Conservation (phyloP, 257 asterid species). For the Nicotiana otophora region DNA sequence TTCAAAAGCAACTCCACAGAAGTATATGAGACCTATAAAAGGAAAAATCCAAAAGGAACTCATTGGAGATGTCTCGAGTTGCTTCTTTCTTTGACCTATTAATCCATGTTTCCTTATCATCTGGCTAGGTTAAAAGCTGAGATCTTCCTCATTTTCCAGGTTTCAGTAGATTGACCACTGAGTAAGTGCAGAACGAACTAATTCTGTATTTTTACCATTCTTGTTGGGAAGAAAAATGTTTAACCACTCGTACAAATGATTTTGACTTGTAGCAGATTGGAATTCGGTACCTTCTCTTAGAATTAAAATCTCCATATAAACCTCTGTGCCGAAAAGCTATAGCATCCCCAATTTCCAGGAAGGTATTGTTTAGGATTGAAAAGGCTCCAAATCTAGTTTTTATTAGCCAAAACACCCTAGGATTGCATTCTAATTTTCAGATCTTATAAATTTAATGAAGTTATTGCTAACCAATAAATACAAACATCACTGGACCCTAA, state of each 20-base stretch:
- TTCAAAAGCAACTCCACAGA: background rate
- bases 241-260: background rate
- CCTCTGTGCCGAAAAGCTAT: background rate
- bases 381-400: background rate
- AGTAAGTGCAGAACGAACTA: background rate
- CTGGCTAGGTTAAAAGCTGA: background rate
- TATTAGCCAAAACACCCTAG: background rate
- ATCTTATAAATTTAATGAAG: background rate
- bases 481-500: background rate
- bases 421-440: background rate
- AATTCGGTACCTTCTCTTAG: background rate
- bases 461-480: background rate
- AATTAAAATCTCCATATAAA: background rate
- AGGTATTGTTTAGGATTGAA: background rate
- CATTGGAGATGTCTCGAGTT: background rate
- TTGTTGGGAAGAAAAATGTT: background rate
- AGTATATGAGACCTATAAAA: background rate
- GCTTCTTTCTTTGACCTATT: background rate
- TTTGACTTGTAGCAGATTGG: background rate
- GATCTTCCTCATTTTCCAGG: background rate
- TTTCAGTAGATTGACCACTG: background rate
- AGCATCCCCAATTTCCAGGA: background rate
- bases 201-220: background rate
- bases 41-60: background rate
- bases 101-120: background rate